Evolutionary conservation across 192 early-diverging fungal genomes (phyloP).

Genomic region (Coemansia sp.): DNA sequence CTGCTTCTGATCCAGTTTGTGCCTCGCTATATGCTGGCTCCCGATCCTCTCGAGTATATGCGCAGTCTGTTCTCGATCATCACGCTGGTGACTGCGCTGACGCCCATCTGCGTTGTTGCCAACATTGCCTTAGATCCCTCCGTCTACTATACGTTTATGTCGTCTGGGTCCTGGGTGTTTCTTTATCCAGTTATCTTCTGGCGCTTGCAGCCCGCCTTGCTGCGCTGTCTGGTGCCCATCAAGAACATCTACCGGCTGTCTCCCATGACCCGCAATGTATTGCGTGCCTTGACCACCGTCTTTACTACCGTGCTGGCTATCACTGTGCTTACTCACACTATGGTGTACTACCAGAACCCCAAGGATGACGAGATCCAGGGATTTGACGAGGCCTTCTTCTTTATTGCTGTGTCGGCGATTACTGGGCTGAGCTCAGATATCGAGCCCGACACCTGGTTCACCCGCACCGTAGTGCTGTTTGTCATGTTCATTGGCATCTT

Average conservation of each 20-base stretch:
- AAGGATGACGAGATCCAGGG: constrained; percentile 45
- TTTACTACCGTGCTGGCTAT: constrained; percentile 70
- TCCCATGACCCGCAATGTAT: constrained; percentile 61
- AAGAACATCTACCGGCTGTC: constrained; percentile 61
- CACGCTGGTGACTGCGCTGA: constrained; percentile 58
- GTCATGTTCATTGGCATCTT: constrained; percentile 73
- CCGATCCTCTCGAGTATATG: constrained; percentile 53
- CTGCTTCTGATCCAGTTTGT: constrained; percentile 59
- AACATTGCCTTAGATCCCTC: constrained; percentile 39
- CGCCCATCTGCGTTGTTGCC: constrained; percentile 53
- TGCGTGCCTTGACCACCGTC: constrained; percentile 60
- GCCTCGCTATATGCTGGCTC: constrained; percentile 61
- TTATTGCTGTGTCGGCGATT: constrained; percentile 58
- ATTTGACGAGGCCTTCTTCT: constrained; percentile 61
- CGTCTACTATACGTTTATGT: constrained; percentile 58
- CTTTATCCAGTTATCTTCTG: constrained; percentile 67
- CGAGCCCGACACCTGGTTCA: constrained; percentile 58
- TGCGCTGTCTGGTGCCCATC: constrained; percentile 61
- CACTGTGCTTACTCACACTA: constrained; percentile 66
- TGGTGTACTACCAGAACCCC: constrained; percentile 60
- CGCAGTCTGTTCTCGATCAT: constrained; percentile 55
- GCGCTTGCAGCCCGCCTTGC: constrained; percentile 61
- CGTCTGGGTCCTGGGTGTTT: constrained; percentile 54
- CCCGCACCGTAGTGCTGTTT: constrained; percentile 58
- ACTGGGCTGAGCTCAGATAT: constrained; percentile 69